Conservation (phyloP, 140 eudicot genomes). For the Anethum foeniculum region DNA sequence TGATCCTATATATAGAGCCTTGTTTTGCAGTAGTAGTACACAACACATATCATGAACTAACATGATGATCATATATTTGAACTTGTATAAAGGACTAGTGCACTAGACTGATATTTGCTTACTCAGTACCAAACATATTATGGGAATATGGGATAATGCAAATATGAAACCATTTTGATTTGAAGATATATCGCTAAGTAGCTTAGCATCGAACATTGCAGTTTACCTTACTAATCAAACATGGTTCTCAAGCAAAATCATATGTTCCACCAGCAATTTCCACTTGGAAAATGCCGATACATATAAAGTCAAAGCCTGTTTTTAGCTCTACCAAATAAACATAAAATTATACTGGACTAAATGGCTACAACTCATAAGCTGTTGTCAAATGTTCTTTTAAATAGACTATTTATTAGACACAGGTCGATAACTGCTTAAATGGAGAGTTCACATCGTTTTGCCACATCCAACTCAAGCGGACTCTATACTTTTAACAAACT, state of each 20-base stretch:
- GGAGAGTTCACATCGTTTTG: background rate
- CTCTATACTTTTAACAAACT: conserved; percentile 52
- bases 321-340: background rate
- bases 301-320: background rate
- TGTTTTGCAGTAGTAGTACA: too few species aligned
- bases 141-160: too few species aligned
- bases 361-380: background rate
- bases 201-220: background rate
- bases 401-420: background rate
- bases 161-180: background rate
- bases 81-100: too few species aligned
- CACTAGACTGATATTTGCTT: too few species aligned
- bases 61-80: too few species aligned
- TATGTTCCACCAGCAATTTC: background rate
- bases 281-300: background rate
- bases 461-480: conserved; percentile 32
- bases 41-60: too few species aligned
- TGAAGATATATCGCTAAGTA: background rate
- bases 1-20: too few species aligned
- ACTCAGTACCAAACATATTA: too few species aligned
- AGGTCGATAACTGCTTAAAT: background rate
- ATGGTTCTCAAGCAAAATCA: background rate
- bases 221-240: background rate
- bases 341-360: background rate
- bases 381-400: background rate